Evolutionary conservation across 768 basidiomycete species (phyloP).

Genomic region (Coprinopsis strossmayeri): DNA sequence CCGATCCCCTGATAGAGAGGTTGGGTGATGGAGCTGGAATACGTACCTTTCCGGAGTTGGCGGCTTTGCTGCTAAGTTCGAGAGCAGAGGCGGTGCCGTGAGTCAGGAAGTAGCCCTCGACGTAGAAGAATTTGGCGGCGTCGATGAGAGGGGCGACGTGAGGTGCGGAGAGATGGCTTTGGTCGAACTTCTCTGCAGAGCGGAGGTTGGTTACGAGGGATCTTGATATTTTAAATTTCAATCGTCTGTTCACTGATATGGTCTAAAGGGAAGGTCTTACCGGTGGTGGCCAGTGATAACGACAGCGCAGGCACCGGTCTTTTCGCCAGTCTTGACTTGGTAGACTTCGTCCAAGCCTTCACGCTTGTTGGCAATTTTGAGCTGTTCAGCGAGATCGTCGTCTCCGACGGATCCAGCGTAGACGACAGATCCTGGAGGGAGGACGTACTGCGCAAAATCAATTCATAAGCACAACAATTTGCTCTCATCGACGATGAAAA

Average conservation of each 20-base stretch:
- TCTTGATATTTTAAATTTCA: constrained; percentile 29
- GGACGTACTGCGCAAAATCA: constrained; percentile 63
- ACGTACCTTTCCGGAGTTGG: constrained; percentile 65
- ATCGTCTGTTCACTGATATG: background rate
- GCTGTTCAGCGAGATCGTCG: constrained; percentile 85
- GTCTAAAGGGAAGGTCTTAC: constrained; percentile 30
- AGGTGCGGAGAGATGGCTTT: constrained; percentile 71
- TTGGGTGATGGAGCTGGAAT: background rate
- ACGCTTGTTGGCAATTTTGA: constrained; percentile 83
- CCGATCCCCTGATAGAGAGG: background rate
- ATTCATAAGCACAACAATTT: background rate
- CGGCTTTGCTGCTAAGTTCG: constrained; percentile 72
- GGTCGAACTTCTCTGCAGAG: constrained; percentile 85
- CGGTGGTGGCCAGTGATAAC: constrained; percentile 90
- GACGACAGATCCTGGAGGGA: constrained; percentile 83
- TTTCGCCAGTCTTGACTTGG: constrained; percentile 77
- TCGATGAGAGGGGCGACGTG: constrained; percentile 72
- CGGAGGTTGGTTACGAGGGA: constrained; percentile 91
- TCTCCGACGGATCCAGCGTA: constrained; percentile 94
- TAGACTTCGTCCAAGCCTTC: constrained; percentile 89
- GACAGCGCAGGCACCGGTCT: constrained; percentile 96
- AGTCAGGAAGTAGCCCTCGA: constrained; percentile 96
- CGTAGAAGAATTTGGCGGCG: constrained; percentile 82
- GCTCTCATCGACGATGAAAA: constrained; percentile 6
- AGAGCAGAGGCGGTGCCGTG: constrained; percentile 75